Evolutionary conservation across 495 filamentous ascomycete species (phyloP), one percentile per base, ranked within the genome.

Genomic region (Gamarada debralockiae): DNA sequence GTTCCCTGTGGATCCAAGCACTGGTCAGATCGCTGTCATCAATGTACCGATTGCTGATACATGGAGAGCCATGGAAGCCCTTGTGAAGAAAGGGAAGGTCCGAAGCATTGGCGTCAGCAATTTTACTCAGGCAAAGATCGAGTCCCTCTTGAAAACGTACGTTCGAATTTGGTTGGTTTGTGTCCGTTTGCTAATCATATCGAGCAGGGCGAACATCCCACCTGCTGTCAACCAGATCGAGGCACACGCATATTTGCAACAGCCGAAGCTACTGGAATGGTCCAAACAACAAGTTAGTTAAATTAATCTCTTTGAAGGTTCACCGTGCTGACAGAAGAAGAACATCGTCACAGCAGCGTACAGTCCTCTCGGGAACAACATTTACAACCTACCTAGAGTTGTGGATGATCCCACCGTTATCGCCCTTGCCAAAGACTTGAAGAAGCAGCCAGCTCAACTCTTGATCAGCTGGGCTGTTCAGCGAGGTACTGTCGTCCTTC

Each of bases 101-200:
- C 79, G 75, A 65, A 81, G 84, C 21, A 90, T 93, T 56, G 79
- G 80, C 17, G 73, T 83, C 14, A 77, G 73, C 42, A 83, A 84
- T 59, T 83, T 82, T 61, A 73, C 67, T 14, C 62, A 70, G 37
- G 58, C 59, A n/a, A 69, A 66, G 10, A 61, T 81, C 2, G 68
- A 75, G 23, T 59, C 68, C 17, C 67, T 78, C 1, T 55, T 77
- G 15, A 45, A 52, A 20, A 61, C 50, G 52, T 56, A 48, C 43
- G 34, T 36, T 40, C 10, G 38, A 1, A 13, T 24, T 43, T 18
- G n/a, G 13, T 18, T 7, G 21, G 18, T 43, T 12, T 8, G 9
- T 15, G 21, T 12, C 5, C 43, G 38, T 27, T 18, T 20, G 21
- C 13, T 40, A 25, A 46, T 23, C 33, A 37, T 18, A 31, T 29